Base-by-base conservation (phyloP, 1,284 basidiomycete genomes). In the Cutaneotrichosporon sp. region DNA sequence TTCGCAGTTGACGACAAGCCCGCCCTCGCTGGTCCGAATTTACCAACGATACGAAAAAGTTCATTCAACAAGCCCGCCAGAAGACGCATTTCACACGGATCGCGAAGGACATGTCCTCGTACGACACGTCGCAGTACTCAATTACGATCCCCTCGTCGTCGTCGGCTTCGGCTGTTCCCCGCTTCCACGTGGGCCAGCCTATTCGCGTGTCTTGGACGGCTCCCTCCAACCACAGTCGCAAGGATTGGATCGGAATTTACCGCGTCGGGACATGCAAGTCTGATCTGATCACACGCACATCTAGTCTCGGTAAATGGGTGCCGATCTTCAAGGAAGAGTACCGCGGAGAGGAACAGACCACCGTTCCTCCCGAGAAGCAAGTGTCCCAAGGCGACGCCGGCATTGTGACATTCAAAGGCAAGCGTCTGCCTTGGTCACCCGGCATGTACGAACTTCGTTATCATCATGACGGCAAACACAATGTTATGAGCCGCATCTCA, bases 161-260 rank as follows among this genome's bases (percentile, higher is more conserved):
- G 9, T 66, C 68, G 4, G 37, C 56, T 77, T 80, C 44, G 61
- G 75, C 56, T 8, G 55, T 64, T 2, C 62, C 69, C 2, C 80
- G 82, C 8, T 97, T 87, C 80, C 87, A 90, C 70, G 82, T 97
- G 41, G 94, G 94, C 33, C 89, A 97, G 72, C 84, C 88, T 7
- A 92, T 98, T 63, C 79, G 75, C 4, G 80, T 97, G 34, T 81
- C 82, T 40, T 98, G 93, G 93, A 83, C 84, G 49, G 93, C 90
- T 1, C 91, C 94, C 0, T 75, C 79, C 33, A 83, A 84, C 54
- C 94, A 97, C 69, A 94, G 91, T 12, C 81, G 89, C n/a, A 83
- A 86, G 63, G 94, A 98, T 72, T 98, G 94, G 96, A 88, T 98
- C 63, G 96, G 93, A 12, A 83, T 98, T 39, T 97, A 96, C 64